Percentiles rank a stretch among this genome's conserved stretches.
These are phyloP conservation scores for Paecilomyces formosus DNA, from an alignment of 2,329 filamentous ascomycete species.

Conservation along the genomic window DNA sequence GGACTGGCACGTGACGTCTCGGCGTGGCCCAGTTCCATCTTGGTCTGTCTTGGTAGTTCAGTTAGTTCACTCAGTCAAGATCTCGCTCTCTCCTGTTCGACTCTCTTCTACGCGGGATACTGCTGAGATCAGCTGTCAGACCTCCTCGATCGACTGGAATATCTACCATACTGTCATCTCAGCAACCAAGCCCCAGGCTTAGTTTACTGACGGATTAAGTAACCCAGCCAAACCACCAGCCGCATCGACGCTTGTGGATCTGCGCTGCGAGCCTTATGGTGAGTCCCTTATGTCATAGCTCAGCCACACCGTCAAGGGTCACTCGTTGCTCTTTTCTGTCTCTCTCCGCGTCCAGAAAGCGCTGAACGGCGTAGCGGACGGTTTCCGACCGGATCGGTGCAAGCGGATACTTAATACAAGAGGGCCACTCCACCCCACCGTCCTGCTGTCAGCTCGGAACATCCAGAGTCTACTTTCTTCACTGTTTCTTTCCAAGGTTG, in stretches of 20 bases:
- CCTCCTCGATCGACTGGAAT: neutral
- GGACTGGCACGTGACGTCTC: neutral
- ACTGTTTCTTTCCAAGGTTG: neutral
- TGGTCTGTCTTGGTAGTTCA: neutral
- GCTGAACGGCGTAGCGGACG: neutral
- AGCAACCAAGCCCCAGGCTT: too few relatives aligned
- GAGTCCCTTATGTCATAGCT: conserved; percentile 16
- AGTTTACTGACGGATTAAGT: neutral
- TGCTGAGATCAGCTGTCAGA: neutral
- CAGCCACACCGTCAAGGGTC: conserved; percentile 13
- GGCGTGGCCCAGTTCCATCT: neutral
- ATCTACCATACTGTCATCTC: too few relatives aligned
- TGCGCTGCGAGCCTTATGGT: neutral
- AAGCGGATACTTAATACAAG: conserved; percentile 5
- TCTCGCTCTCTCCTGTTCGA: neutral
- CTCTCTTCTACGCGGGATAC: neutral
- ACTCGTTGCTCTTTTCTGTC: conserved; percentile 3
- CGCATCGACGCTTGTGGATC: neutral
- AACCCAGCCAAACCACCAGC: neutral
- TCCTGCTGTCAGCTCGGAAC: neutral
- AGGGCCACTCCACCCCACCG: conserved; percentile 9
- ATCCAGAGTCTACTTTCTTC: neutral
- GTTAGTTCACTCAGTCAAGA: too few relatives aligned
- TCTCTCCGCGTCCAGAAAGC: neutral
- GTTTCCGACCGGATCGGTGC: neutral